These are phyloP conservation scores for Neofusicoccum sp. DNA, from an alignment of 2,329 filamentous ascomycete species.

Conservation along the genomic window DNA sequence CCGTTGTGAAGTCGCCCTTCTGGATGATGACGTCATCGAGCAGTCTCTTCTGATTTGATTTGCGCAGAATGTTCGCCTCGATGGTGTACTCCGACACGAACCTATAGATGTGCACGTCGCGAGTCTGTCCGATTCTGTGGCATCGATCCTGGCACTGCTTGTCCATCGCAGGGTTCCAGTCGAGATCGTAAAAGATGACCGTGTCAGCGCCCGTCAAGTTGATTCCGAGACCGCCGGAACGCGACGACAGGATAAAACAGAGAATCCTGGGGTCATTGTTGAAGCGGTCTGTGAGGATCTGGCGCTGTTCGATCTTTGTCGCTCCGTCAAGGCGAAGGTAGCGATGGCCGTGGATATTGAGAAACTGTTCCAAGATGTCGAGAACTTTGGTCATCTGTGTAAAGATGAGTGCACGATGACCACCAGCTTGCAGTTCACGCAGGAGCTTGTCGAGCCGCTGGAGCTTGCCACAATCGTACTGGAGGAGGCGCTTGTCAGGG, in stretches of 20 bases:
- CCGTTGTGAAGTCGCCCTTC: slow-evolving; percentile 95
- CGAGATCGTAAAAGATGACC: slow-evolving; percentile 98
- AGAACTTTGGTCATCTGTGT: slow-evolving; percentile 99
- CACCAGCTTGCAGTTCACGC: slow-evolving; percentile 82
- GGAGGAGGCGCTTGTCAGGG: slow-evolving; percentile 90
- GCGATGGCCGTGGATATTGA: slow-evolving; percentile 96
- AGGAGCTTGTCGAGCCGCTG: slow-evolving; percentile 86
- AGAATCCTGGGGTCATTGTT: slow-evolving; percentile 92
- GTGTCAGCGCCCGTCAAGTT: slow-evolving; percentile 96
- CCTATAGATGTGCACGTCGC: slow-evolving; percentile 95
- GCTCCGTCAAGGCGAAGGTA: slow-evolving; percentile 96
- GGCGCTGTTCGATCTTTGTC: slow-evolving; percentile 92
- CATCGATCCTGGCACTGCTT: slow-evolving; percentile 98
- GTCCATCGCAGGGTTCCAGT: slow-evolving; percentile 99
- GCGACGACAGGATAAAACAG: slow-evolving; percentile 92
- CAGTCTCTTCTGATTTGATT: slow-evolving; percentile 96
- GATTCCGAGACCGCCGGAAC: slow-evolving; percentile 92
- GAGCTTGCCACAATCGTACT: slow-evolving; percentile 97
- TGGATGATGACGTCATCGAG: slow-evolving; percentile 98
- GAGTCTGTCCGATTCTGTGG: slow-evolving; percentile 95
- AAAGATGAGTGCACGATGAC: slow-evolving; percentile 94
- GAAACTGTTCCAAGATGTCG: slow-evolving; percentile 94
- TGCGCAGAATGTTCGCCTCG: slow-evolving; percentile 95
- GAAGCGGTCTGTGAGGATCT: slow-evolving; percentile 94
- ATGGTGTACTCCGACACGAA: slow-evolving; percentile 70